These are phyloP conservation scores for Saccharomycopsis hybrid DNA, from an alignment of 1,139 yeast species.

Conservation along the genomic window DNA sequence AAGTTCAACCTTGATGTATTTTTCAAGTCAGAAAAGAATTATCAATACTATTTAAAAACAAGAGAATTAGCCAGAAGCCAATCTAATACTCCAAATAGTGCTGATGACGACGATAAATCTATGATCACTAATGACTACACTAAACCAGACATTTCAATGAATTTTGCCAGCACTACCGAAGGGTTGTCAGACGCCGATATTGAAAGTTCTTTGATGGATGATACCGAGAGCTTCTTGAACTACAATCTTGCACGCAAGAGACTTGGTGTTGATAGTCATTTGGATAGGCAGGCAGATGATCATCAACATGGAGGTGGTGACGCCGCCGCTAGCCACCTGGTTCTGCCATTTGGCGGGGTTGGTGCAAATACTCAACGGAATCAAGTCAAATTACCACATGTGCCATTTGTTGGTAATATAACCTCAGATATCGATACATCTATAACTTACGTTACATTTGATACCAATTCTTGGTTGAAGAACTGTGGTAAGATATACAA, in stretches of 20 bases:
- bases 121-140: slow-evolving; percentile 8
- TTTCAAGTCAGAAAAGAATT: slow-evolving; percentile 16
- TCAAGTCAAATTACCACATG: slow-evolving; percentile 5
- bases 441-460: slow-evolving; percentile 57
- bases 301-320: slow-evolving; percentile 21
- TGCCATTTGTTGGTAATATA: slow-evolving; percentile 16
- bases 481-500: slow-evolving; percentile 74
- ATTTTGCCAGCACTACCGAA: slow-evolving; percentile 1
- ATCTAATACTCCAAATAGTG: background rate
- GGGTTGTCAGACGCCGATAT: slow-evolving; percentile 9
- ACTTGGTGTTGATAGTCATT: slow-evolving; percentile 11
- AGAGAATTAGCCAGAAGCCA: background rate
- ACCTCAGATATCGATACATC: slow-evolving; percentile 44
- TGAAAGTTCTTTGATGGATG: slow-evolving; percentile 18
- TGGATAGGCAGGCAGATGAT: slow-evolving; percentile 13
- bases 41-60: slow-evolving; percentile 9
- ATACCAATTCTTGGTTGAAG: slow-evolving; percentile 76
- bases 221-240: slow-evolving; percentile 18
- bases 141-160: slow-evolving; percentile 15
- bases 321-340: slow-evolving; percentile 3
- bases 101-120: slow-evolving; percentile 16
- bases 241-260: slow-evolving; percentile 16
- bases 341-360: slow-evolving; percentile 13
- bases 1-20: slow-evolving; percentile 16
- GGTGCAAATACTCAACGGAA: slow-evolving; percentile 14